These are phyloP conservation scores for Jatropha multifida DNA, from an alignment of 441 rosid genomes.

Conservation along the genomic window DNA sequence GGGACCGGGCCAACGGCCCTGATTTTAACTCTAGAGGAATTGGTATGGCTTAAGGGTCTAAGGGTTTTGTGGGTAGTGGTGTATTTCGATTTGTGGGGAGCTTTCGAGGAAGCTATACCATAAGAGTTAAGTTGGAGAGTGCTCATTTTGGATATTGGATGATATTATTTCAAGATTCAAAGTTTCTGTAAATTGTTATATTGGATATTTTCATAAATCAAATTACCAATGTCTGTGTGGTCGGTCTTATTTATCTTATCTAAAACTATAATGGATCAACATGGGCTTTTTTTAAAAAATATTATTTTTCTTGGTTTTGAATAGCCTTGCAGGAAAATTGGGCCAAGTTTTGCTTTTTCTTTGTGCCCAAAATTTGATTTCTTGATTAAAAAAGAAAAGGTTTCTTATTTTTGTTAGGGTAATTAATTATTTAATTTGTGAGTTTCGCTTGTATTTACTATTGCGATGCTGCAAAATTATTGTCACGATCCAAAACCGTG, in stretches of 20 bases:
- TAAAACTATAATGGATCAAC: background rate
- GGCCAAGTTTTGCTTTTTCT: background rate
- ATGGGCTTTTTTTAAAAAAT: background rate
- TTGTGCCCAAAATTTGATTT: no score
- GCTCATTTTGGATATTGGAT: conserved; percentile 27
- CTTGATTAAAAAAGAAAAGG: no score
- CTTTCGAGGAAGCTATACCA: conserved; percentile 37
- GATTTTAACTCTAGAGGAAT: conserved; percentile 30
- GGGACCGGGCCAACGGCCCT: conserved; percentile 56
- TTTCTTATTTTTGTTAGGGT: no score
- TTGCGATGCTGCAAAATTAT: no score
- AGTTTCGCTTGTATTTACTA: no score
- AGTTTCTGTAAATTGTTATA: background rate
- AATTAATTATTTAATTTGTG: no score
- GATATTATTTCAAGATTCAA: background rate
- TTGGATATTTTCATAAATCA: background rate
- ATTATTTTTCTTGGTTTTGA: background rate
- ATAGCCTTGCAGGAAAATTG: background rate
- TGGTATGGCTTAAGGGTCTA: conserved; percentile 22
- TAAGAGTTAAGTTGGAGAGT: conserved; percentile 49
- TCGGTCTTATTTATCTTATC: conserved; percentile 44
- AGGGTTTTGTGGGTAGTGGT: conserved; percentile 27
- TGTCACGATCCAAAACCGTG: no score
- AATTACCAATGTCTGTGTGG: conserved; percentile 28
- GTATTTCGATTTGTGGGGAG: conserved; percentile 23